Evolutionary conservation across 2,329 filamentous ascomycete species (phyloP).

Genomic region (Trichoderma lentiforme): DNA sequence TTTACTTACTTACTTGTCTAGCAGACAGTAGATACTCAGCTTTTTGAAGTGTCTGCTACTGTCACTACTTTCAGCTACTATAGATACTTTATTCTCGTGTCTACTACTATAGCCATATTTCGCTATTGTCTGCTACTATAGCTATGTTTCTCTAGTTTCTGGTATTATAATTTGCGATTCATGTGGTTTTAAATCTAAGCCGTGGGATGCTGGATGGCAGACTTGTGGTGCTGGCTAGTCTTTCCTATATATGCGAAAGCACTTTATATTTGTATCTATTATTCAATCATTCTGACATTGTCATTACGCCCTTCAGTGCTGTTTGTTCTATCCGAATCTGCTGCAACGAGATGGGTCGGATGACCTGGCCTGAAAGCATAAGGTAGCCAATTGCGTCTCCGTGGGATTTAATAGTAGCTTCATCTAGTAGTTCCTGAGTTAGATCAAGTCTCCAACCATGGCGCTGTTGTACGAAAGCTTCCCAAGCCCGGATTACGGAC

Average conservation of each 20-base stretch:
- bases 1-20: no score
- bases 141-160: background rate
- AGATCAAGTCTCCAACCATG: background rate
- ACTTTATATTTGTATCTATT: background rate
- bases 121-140: no score
- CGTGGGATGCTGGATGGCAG: no score
- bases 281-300: background rate
- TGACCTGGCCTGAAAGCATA: constrained; percentile 17
- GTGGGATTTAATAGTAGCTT: constrained; percentile 19
- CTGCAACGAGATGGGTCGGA: constrained; percentile 21
- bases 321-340: constrained; percentile 21
- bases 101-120: no score
- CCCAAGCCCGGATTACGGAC: constrained; percentile 21
- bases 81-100: no score
- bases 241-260: background rate
- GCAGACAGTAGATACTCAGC: no score
- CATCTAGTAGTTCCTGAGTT: constrained; percentile 18
- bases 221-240: no score
- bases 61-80: no score
- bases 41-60: no score
- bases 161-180: no score
- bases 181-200: no score
- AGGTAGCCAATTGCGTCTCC: constrained; percentile 23
- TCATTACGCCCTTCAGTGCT: background rate
- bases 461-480: constrained; percentile 19